Conservation (phyloP, 805 yeast species). For the Candida corydali region DNA sequence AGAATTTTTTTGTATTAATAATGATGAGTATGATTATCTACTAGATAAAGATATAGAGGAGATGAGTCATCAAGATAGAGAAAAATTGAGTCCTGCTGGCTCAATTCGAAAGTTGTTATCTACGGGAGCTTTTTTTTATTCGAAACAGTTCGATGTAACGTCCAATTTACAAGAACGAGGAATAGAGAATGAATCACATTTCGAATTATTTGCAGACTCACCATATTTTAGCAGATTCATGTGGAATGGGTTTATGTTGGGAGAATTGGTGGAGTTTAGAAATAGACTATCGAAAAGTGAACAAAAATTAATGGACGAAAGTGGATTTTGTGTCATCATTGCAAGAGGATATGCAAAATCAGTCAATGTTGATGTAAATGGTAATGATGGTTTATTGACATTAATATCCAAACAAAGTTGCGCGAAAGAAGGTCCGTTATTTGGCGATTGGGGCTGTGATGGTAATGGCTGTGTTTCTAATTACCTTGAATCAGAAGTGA, state of each 20-base stretch:
- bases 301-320: slow-evolving; percentile 37
- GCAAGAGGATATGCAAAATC: slow-evolving; percentile 51
- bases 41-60: slow-evolving; percentile 12
- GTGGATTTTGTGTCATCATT: slow-evolving; percentile 45
- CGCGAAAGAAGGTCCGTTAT: slow-evolving; percentile 43
- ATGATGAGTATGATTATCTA: slow-evolving; percentile 46
- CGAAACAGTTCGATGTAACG: slow-evolving; percentile 44
- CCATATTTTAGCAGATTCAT: slow-evolving; percentile 44
- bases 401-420: slow-evolving; percentile 52
- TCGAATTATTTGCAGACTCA: slow-evolving; percentile 26
- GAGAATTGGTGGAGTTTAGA: slow-evolving; percentile 44
- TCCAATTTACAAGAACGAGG: slow-evolving; percentile 45
- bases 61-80: slow-evolving; percentile 24
- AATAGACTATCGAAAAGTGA: slow-evolving; percentile 39
- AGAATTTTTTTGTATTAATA: slow-evolving; percentile 61
- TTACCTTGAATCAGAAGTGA: slow-evolving; percentile 49
- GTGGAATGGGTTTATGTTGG: slow-evolving; percentile 49
- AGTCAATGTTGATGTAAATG: slow-evolving; percentile 29
- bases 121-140: slow-evolving; percentile 47
- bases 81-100: slow-evolving; percentile 34
- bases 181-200: slow-evolving; percentile 13
- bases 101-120: slow-evolving; percentile 43
- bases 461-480: slow-evolving; percentile 52
- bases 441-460: slow-evolving; percentile 57
- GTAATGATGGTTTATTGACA: slow-evolving; percentile 39